Conservation (phyloP, 495 filamentous ascomycete species). For the Aspergillus homomorphus region DNA sequence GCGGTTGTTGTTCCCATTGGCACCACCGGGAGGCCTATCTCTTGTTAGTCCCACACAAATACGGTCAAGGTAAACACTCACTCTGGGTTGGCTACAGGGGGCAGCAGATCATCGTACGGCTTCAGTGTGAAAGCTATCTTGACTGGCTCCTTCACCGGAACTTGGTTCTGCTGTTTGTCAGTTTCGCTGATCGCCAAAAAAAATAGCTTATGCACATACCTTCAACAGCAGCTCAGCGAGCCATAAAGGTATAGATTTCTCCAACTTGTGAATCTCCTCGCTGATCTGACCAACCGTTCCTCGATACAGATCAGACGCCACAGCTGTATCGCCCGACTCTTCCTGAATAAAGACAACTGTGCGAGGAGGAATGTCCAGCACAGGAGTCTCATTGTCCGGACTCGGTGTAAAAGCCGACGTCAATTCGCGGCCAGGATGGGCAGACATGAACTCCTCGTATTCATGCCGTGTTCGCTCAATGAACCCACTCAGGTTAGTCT, state of each 20-base stretch:
- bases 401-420: slow-evolving; percentile 72
- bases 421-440: slow-evolving; percentile 52
- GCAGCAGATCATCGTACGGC: slow-evolving; percentile 75
- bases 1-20: slow-evolving; percentile 63
- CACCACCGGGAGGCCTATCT: slow-evolving; percentile 25
- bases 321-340: slow-evolving; percentile 80
- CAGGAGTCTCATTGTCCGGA: slow-evolving; percentile 77
- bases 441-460: slow-evolving; percentile 68
- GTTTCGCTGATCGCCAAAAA: background rate
- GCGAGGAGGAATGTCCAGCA: slow-evolving; percentile 70
- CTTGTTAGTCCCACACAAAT: slow-evolving; percentile 13
- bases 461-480: slow-evolving; percentile 73
- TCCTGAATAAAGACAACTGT: slow-evolving; percentile 94
- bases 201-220: slow-evolving; percentile 39
- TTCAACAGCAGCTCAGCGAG: slow-evolving; percentile 83
- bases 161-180: slow-evolving; percentile 59
- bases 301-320: slow-evolving; percentile 86
- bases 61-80: slow-evolving; percentile 22
- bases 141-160: slow-evolving; percentile 83
- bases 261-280: slow-evolving; percentile 75
- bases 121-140: slow-evolving; percentile 91
- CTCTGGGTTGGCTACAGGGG: slow-evolving; percentile 63
- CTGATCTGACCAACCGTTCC: slow-evolving; percentile 78
- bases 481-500: slow-evolving; percentile 77
- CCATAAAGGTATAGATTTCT: slow-evolving; percentile 85